A percentile compares a stretch with the other conserved stretches of the same genome.
Conservation (phyloP, 2,329 filamentous ascomycete species). For the Stylonectria norvegica region DNA sequence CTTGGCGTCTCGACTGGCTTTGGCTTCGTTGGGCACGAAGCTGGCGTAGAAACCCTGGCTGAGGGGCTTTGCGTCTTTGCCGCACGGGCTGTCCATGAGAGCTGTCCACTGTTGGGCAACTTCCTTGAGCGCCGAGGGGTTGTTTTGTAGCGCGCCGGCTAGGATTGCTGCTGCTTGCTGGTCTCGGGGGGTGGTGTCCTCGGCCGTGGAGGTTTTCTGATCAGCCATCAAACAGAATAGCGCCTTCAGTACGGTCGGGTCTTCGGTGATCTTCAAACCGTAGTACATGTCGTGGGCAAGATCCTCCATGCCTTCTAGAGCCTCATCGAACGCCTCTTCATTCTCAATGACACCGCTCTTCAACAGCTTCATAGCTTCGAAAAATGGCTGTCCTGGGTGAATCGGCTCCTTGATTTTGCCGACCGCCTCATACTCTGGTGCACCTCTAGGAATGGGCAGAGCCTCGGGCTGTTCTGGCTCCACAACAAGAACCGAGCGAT, state of each 20-base stretch:
- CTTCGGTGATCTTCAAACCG: slow-evolving; percentile 59
- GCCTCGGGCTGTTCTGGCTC: slow-evolving; percentile 41
- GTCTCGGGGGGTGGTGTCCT: slow-evolving; percentile 36
- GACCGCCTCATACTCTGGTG: slow-evolving; percentile 55
- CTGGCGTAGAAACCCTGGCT: slow-evolving; percentile 40
- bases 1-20: slow-evolving; percentile 21
- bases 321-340: slow-evolving; percentile 42
- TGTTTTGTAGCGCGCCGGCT: slow-evolving; percentile 60
- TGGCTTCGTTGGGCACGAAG: slow-evolving; percentile 32
- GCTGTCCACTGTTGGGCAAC: slow-evolving; percentile 47
- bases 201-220: slow-evolving; percentile 21
- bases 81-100: slow-evolving; percentile 40
- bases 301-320: slow-evolving; percentile 58
- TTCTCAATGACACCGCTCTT: slow-evolving; percentile 38
- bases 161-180: slow-evolving; percentile 56
- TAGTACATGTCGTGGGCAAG: slow-evolving; percentile 68
- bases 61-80: slow-evolving; percentile 28
- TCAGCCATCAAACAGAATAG: slow-evolving; percentile 54
- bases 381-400: slow-evolving; percentile 41
- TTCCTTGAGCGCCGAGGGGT: slow-evolving; percentile 56
- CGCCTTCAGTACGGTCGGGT: slow-evolving; percentile 49
- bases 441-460: slow-evolving; percentile 42
- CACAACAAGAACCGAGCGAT: slow-evolving; percentile 52
- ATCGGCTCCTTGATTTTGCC: slow-evolving; percentile 58
- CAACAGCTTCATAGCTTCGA: slow-evolving; percentile 46